Evolutionary conservation across 2,329 filamentous ascomycete genomes (phyloP).

Genomic region (Scortechinia acanthostroma): DNA sequence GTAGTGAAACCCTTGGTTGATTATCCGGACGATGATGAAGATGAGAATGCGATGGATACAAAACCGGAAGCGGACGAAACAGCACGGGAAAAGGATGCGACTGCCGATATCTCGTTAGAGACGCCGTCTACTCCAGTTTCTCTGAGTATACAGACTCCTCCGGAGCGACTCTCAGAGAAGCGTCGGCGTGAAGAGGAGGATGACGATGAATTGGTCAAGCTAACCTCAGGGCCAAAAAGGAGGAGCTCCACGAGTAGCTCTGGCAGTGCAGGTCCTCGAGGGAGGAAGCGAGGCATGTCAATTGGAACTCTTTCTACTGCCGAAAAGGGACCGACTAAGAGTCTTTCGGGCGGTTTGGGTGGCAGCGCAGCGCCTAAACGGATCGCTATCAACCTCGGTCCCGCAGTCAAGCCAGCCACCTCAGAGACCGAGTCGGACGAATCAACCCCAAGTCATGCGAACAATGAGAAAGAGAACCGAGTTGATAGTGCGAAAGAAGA

Average conservation of each 20-base stretch:
- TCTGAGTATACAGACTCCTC: constrained; percentile 19
- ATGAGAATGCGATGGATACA: constrained; percentile 9
- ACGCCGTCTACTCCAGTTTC: constrained; percentile 12
- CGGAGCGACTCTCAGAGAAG: constrained; percentile 59
- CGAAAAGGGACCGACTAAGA: not conserved
- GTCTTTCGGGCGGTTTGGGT: not conserved
- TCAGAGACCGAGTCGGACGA: not conserved
- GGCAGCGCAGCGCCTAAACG: not conserved
- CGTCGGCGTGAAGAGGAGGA: constrained; percentile 65
- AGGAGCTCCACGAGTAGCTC: not conserved
- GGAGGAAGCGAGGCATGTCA: constrained; percentile 13
- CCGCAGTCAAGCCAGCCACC: not conserved
- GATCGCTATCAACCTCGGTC: not conserved
- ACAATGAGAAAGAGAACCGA: constrained; percentile 1
- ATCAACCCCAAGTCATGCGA: not conserved
- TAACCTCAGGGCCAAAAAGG: constrained; percentile 21
- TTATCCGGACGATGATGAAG: constrained; percentile 15
- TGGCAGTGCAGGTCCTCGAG: constrained; percentile 16
- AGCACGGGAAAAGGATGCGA: constrained; percentile 15
- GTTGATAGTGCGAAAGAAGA: too few species aligned
- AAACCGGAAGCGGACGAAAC: constrained; percentile 32
- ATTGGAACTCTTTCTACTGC: constrained; percentile 9
- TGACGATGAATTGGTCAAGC: constrained; percentile 61
- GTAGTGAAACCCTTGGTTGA: not conserved
- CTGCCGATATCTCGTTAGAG: constrained; percentile 11